Percentiles rank a stretch among this genome's conserved stretches.
phyloP scores from a whole-genome alignment of 306 rosid species.

The Cucumis hystrix region DNA sequence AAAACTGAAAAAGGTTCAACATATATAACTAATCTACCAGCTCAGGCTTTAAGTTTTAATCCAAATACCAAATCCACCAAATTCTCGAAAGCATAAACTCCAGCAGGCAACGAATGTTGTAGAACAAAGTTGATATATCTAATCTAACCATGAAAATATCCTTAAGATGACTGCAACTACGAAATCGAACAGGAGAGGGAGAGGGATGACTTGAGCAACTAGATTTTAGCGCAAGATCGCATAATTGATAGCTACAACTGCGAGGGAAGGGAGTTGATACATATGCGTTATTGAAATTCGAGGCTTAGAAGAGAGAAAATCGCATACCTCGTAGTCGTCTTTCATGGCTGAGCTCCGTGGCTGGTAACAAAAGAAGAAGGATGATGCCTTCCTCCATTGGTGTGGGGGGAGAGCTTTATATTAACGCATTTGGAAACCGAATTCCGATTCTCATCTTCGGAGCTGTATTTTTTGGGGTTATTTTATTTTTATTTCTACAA shows the following conservation, averaged over 20 bases:
- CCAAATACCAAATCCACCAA: background rate
- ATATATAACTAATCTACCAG: background rate
- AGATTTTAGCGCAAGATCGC: background rate
- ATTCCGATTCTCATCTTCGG: background rate
- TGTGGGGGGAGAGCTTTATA: background rate
- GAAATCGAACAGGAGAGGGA: background rate
- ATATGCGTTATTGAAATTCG: background rate
- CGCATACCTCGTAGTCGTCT: slow-evolving; percentile 47
- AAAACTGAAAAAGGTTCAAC: background rate
- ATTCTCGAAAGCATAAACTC: background rate
- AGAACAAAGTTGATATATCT: background rate
- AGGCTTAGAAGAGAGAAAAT: background rate
- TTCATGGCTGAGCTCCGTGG: slow-evolving; percentile 23
- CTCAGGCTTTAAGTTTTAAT: background rate
- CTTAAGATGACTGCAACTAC: background rate
- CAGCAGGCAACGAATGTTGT: background rate
- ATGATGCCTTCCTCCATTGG: background rate
- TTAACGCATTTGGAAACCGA: background rate
- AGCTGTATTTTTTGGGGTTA: background rate
- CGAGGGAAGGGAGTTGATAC: background rate
- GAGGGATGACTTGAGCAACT: background rate
- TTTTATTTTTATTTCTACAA: background rate
- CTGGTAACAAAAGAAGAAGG: background rate
- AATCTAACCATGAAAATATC: background rate
- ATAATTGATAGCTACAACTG: background rate